phyloP scores from a whole-genome alignment of 2,329 filamentous ascomycete species.

The Pseudopithomyces chartarum region DNA sequence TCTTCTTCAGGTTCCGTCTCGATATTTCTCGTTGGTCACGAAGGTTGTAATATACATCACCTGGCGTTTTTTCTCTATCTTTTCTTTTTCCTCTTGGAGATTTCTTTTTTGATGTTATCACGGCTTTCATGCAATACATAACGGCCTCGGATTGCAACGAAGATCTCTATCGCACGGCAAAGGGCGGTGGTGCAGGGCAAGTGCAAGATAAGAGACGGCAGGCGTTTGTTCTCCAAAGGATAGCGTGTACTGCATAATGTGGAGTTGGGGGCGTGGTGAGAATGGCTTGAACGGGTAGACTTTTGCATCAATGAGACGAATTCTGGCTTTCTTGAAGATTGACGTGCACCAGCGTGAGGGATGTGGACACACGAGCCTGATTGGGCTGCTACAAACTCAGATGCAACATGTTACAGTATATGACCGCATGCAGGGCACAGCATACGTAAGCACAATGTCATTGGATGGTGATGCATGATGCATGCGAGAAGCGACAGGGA shows the following conservation, averaged over 20 bases:
- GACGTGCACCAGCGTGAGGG: neutral
- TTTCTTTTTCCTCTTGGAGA: conserved; percentile 6
- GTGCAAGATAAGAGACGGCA: conserved; percentile 7
- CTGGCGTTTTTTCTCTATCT: conserved; percentile 18
- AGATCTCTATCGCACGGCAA: conserved; percentile 4
- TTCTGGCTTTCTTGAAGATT: conserved; percentile 9
- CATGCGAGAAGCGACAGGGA: neutral
- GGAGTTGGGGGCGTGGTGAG: conserved; percentile 17
- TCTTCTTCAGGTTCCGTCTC: conserved; percentile 10
- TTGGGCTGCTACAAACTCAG: neutral
- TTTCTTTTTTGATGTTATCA: conserved; percentile 12
- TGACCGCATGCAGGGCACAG: neutral
- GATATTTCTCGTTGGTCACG: conserved; percentile 9
- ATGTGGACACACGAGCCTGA: neutral
- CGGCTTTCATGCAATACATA: conserved; percentile 14
- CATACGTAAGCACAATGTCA: neutral
- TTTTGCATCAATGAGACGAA: conserved; percentile 28
- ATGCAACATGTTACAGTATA: neutral
- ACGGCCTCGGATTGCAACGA: conserved; percentile 16
- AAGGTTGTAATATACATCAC: conserved; percentile 38
- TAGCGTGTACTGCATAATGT: conserved; percentile 35
- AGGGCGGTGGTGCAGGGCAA: conserved; percentile 5
- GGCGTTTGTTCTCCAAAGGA: conserved; percentile 24
- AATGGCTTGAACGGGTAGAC: conserved; percentile 10
- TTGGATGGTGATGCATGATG: neutral